phyloP scores from a whole-genome alignment of 306 rosid genomes.

The Cyamopsis tetragonoloba region DNA sequence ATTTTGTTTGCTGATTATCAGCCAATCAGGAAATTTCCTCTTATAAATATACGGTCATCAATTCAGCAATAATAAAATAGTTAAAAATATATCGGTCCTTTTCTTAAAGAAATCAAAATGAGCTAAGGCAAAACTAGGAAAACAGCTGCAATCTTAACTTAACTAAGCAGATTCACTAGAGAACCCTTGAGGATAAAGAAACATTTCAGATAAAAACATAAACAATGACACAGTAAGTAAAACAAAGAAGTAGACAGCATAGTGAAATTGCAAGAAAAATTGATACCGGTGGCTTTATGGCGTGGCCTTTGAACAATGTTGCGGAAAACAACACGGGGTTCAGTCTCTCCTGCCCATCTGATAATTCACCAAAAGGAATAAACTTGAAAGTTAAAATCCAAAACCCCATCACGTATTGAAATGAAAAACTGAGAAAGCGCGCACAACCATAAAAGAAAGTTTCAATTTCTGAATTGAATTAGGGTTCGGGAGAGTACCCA shows the following conservation, averaged over 20 bases:
- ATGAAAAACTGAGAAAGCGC: neutral
- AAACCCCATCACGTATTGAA: neutral
- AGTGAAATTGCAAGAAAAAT: neutral
- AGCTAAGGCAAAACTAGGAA: neutral
- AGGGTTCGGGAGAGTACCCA: conserved; percentile 46
- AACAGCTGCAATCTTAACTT: conserved; percentile 4
- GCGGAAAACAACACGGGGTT: conserved; percentile 94
- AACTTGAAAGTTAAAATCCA: conserved; percentile 15
- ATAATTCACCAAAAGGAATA: conserved; percentile 26
- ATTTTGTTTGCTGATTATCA: neutral
- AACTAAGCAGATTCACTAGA: neutral
- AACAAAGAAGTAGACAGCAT: conserved; percentile 15
- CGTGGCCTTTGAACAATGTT: conserved; percentile 99
- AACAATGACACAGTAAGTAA: conserved; percentile 6
- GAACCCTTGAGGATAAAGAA: neutral
- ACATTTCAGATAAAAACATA: conserved; percentile 6
- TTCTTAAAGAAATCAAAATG: neutral
- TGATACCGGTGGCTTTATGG: conserved; percentile 71
- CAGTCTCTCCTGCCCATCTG: conserved; percentile 95
- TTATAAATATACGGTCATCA: neutral
- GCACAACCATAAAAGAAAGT: neutral
- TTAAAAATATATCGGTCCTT: neutral
- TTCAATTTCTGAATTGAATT: conserved; percentile 18
- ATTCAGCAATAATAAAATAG: neutral
- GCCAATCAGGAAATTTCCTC: neutral